phyloP scores from a whole-genome alignment of 371 early-diverging fungal genomes.

The Cladochytrium tenue region DNA sequence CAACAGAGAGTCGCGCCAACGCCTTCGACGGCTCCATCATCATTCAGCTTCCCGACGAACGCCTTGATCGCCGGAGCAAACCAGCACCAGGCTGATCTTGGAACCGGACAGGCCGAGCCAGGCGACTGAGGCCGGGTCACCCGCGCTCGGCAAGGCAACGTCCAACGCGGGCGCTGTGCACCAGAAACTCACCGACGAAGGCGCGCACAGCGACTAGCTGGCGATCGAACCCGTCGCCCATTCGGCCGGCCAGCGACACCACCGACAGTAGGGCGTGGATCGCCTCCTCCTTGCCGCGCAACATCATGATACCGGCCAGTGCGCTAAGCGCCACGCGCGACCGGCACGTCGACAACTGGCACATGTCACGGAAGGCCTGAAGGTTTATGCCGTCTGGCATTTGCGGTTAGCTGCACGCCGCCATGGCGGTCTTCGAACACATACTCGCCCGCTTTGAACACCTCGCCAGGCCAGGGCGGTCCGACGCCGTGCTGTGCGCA shows the following conservation, averaged over 20 bases:
- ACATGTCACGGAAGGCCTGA: background rate
- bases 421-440: background rate
- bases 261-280: background rate
- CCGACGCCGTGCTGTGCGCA: background rate
- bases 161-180: background rate
- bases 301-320: background rate
- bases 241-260: background rate
- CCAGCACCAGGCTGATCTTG: background rate
- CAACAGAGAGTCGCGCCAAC: too few species aligned
- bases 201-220: background rate
- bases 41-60: too few species aligned
- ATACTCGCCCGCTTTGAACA: background rate
- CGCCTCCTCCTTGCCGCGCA: background rate
- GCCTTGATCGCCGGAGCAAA: background rate
- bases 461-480: background rate
- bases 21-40: too few species aligned
- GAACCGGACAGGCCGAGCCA: background rate
- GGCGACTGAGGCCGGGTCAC: background rate
- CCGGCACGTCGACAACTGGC: background rate
- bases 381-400: background rate
- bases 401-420: background rate
- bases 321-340: background rate
- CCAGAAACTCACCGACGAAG: background rate
- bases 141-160: background rate
- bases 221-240: background rate